A percentile compares a stretch with the other conserved stretches of the same genome.
Evolutionary conservation across 495 filamentous ascomycete species (phyloP).

Genomic region (Podospora conica): DNA sequence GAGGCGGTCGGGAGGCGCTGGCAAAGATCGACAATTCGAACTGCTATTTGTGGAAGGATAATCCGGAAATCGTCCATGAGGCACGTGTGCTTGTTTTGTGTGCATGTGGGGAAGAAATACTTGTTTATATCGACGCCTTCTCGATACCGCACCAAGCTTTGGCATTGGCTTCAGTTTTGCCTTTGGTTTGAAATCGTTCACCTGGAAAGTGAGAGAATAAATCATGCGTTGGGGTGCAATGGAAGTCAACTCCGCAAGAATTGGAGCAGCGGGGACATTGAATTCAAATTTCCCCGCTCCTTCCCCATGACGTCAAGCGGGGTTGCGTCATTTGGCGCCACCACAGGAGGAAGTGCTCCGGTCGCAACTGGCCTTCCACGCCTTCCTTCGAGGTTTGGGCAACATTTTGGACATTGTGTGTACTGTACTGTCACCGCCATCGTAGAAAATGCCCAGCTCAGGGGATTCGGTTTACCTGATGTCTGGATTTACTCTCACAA

Average conservation of each 20-base stretch:
- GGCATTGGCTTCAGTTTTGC: too few relatives aligned
- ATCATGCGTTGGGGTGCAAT: too few relatives aligned
- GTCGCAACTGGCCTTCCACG: neutral
- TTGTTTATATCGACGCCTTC: neutral
- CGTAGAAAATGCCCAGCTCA: neutral
- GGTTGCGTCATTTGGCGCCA: neutral
- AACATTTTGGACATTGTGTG: neutral
- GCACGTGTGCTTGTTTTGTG: neutral
- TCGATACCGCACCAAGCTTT: too few relatives aligned
- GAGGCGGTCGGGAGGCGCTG: neutral
- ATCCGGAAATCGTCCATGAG: neutral
- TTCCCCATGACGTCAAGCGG: neutral
- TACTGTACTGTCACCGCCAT: neutral
- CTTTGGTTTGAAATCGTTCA: too few relatives aligned
- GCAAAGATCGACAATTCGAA: neutral
- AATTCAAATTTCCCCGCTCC: neutral
- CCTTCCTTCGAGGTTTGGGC: neutral
- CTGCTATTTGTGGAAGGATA: neutral
- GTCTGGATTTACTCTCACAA: neutral
- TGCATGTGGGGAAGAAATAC: neutral
- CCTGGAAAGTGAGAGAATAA: too few relatives aligned
- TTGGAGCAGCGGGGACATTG: neutral
- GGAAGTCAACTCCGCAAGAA: neutral
- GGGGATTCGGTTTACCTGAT: neutral
- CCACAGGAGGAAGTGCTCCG: neutral